Evolutionary conservation across 495 filamentous ascomycete genomes (phyloP).

Genomic region (Neurospora terricola): DNA sequence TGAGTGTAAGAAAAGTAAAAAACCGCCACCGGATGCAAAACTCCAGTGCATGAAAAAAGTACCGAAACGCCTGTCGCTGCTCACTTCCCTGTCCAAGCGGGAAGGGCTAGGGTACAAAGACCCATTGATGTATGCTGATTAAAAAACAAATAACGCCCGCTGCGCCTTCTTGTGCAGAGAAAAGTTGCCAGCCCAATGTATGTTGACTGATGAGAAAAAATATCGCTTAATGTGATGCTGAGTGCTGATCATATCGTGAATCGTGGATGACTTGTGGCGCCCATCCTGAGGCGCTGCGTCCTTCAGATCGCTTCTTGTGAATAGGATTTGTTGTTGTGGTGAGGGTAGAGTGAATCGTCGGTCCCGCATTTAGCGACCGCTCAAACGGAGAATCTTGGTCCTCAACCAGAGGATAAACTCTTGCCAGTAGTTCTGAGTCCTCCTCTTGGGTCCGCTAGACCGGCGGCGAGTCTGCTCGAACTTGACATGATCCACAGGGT

Average conservation of each 20-base stretch:
- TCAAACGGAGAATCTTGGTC: constrained; percentile 37
- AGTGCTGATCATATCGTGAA: not conserved
- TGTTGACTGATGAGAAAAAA: not conserved
- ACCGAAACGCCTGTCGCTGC: not conserved
- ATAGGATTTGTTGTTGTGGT: not conserved
- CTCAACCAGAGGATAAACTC: constrained; percentile 46
- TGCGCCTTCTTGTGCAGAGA: not conserved
- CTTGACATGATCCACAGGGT: constrained; percentile 20
- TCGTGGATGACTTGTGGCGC: not conserved
- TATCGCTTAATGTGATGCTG: not conserved
- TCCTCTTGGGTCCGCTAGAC: constrained; percentile 37
- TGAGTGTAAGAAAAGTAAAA: not conserved
- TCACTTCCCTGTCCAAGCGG: not conserved
- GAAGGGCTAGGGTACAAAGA: not conserved
- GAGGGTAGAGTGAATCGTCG: not conserved
- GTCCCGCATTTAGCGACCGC: constrained; percentile 11
- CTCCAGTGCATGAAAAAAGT: not conserved
- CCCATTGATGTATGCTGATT: not conserved
- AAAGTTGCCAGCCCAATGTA: not conserved
- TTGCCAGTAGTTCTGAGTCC: constrained; percentile 43
- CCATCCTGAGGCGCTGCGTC: not conserved
- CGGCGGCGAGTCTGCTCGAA: constrained; percentile 25
- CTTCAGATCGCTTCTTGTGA: not conserved
- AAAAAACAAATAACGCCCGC: not conserved
- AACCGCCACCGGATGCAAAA: not conserved